Base-by-base conservation (phyloP, 495 filamentous ascomycete genomes). In the Pyronema domesticum region DNA sequence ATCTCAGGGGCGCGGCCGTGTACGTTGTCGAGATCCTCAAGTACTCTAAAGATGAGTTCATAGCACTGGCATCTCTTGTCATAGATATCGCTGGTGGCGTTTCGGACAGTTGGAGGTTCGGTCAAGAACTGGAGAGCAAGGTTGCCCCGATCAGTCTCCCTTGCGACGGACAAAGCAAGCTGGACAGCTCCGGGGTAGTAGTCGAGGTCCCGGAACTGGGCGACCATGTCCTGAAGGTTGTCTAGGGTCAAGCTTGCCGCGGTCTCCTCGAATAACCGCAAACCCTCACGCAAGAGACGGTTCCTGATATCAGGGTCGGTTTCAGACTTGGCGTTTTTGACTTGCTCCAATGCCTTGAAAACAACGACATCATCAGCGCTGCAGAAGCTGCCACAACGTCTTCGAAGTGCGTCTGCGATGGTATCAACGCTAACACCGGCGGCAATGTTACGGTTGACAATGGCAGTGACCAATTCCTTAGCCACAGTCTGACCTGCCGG, bases 121-220 rank as follows among this genome's bases (percentile, higher is more conserved):
- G 78, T 76, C 49, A 85, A 72, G 76, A 89, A 96, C 3, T 77
- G 74, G 43, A 88, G 62, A 0, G 89, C 89, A 52, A 78, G 70
- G 61, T 93, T 93, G 15, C 85, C 86, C 47, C 86, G 79, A 67
- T 99, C 91, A 51, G 74, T 78, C 63, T 88, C 80, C 36, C 75
- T 71, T 15, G 91, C 89, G 11, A 94, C 88, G 14, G 74, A 76
- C 15, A 96, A 72, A 53, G 81, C 84, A 30, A 99, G 72, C 66
- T 85, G 81, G 55, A 98, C 94, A n/a, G 91, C 89, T 17, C 89
- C 89, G 45, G 88, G 89, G 67, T 88, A 96, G 70, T 95, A 99
- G 59, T 85, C 76, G 62, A 95, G 76, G 7, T 65, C 57, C 42
- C 83, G 75, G 67, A 86, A 99, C 63, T 83, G 83, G 45, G 80